Conservation (phyloP, 2,329 filamentous ascomycete genomes). For the Aschersonia sp. region DNA sequence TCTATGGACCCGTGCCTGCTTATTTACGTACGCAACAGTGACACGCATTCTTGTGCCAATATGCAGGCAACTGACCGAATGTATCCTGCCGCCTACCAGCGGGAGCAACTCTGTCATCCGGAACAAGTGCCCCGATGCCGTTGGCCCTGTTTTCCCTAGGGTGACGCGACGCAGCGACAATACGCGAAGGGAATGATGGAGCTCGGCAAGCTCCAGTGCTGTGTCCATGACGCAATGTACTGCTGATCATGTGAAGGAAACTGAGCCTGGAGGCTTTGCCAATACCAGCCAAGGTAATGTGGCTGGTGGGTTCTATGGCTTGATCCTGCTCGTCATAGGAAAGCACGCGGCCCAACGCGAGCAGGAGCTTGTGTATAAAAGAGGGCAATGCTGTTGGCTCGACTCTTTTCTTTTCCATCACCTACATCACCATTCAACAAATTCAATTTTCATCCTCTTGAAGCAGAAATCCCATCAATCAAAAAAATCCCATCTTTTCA, state of each 20-base stretch:
- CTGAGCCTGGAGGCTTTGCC: neutral
- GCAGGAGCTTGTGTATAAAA: slow-evolving; percentile 1
- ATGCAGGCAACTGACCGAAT: no score
- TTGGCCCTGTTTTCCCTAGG: neutral
- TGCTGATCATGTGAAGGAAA: slow-evolving; percentile 1
- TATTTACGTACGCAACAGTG: neutral
- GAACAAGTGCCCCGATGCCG: slow-evolving; percentile 1
- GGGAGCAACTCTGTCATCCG: neutral
- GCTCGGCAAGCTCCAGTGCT: neutral
- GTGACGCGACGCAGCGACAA: no score
- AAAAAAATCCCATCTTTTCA: slow-evolving; percentile 1
- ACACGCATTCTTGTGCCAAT: neutral
- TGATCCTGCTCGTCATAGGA: neutral
- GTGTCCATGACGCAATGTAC: slow-evolving; percentile 2
- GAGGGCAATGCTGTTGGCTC: neutral
- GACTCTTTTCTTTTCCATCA: neutral
- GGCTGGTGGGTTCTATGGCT: neutral
- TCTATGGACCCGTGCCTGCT: neutral
- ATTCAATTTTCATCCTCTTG: neutral
- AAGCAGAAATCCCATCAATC: slow-evolving; percentile 5
- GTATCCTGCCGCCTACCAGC: no score
- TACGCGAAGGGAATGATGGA: no score
- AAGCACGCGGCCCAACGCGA: neutral
- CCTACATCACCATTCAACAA: neutral
- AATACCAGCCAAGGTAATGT: no score